These are phyloP conservation scores for Collybiopsis confluens DNA, from an alignment of 768 basidiomycete species.

Conservation along the genomic window DNA sequence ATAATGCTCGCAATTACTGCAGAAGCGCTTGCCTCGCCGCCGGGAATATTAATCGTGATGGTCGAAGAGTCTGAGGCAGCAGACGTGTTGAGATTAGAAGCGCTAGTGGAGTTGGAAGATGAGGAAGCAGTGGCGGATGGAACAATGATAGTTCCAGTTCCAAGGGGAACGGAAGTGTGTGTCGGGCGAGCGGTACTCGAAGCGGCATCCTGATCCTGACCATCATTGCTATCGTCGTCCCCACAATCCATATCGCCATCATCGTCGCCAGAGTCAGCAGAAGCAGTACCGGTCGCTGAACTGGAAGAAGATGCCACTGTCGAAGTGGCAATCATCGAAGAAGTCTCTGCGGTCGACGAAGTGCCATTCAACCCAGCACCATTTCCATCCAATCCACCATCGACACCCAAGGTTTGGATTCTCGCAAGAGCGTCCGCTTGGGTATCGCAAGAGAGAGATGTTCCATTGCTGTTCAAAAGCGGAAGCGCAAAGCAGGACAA, in stretches of 20 bases:
- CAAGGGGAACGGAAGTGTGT: background rate
- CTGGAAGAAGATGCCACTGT: background rate
- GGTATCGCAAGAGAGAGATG: constrained; percentile 40
- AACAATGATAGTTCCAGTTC: background rate
- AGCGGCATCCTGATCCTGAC: background rate
- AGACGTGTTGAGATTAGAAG: background rate
- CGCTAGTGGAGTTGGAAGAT: background rate
- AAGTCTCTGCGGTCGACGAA: too few relatives aligned
- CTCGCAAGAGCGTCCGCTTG: constrained; percentile 32
- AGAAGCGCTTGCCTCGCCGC: too few relatives aligned
- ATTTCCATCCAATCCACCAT: constrained; percentile 36
- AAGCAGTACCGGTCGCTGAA: constrained; percentile 1
- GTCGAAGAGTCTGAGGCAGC: background rate
- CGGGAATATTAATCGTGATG: background rate
- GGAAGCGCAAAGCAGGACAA: constrained; percentile 47
- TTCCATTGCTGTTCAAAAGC: constrained; percentile 42
- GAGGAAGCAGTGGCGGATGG: background rate
- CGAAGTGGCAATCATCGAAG: too few relatives aligned
- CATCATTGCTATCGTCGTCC: background rate
- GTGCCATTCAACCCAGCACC: constrained; percentile 1
- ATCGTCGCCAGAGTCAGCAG: background rate
- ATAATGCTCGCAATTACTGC: background rate
- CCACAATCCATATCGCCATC: background rate
- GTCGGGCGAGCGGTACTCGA: background rate
- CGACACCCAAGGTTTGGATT: constrained; percentile 38